Conservation (phyloP, 257 asterid species). For the Scutellaria galericulata region DNA sequence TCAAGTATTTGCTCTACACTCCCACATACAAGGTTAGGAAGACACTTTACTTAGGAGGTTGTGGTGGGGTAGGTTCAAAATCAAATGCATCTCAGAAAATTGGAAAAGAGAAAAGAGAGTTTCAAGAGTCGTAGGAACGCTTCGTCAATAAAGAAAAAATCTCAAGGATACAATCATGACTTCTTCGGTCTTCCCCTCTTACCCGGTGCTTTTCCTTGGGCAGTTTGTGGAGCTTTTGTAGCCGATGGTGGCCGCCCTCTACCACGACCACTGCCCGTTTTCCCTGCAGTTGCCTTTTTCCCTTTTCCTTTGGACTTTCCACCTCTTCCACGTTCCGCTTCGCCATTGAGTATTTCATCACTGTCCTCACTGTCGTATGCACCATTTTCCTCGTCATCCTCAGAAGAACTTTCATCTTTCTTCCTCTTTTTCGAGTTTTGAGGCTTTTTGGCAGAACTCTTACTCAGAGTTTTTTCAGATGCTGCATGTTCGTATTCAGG, state of each 20-base stretch:
- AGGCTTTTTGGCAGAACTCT: constrained; percentile 44
- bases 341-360: constrained; percentile 59
- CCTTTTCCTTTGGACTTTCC: constrained; percentile 62
- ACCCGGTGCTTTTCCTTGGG: constrained; percentile 50
- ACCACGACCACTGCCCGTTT: constrained; percentile 64
- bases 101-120: background rate
- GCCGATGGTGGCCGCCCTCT: constrained; percentile 65
- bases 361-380: constrained; percentile 55
- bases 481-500: constrained; percentile 39
- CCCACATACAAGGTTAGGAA: constrained; percentile 38
- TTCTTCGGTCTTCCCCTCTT: constrained; percentile 79
- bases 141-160: constrained; percentile 16
- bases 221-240: constrained; percentile 35
- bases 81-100: constrained; percentile 41
- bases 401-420: constrained; percentile 58
- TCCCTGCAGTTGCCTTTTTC: constrained; percentile 40
- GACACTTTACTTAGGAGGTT: constrained; percentile 27
- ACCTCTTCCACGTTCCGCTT: constrained; percentile 37
- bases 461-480: constrained; percentile 49
- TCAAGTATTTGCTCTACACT: constrained; percentile 27
- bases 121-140: constrained; percentile 29
- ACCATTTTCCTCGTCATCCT: constrained; percentile 53
- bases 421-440: constrained; percentile 70
- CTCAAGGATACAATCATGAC: constrained; percentile 36
- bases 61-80: constrained; percentile 20